Conservation (phyloP, 352 stramenopile genomes). For the Pythium grandisporangium region DNA sequence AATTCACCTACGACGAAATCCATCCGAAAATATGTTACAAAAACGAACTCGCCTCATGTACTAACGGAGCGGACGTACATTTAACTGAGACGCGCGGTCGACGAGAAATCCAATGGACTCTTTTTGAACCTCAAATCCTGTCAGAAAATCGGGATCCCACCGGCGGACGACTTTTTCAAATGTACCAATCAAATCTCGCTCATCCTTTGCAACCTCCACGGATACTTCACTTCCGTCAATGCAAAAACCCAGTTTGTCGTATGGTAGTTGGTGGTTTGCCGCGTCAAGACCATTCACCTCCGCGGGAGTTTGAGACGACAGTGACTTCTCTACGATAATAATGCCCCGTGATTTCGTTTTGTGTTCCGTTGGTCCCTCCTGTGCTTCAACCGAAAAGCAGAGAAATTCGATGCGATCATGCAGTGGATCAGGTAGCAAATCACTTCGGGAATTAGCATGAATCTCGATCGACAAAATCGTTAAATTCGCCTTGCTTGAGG, state of each 20-base stretch:
- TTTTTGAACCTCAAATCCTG: constrained; percentile 13
- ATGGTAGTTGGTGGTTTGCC: no score
- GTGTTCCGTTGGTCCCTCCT: constrained; percentile 44
- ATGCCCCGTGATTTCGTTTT: constrained; percentile 49
- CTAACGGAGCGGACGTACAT: constrained; percentile 6
- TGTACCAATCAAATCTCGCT: constrained; percentile 9
- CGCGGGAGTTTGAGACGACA: no score
- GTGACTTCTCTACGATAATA: constrained; percentile 37
- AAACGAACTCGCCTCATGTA: no score
- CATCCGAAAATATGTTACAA: not conserved
- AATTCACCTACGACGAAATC: constrained; percentile 6
- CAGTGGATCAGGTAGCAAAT: constrained; percentile 61
- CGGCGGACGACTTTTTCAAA: constrained; percentile 9
- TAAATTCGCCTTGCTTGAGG: constrained; percentile 57
- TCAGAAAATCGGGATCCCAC: constrained; percentile 18
- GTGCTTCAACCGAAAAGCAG: constrained; percentile 59
- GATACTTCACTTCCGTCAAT: constrained; percentile 8
- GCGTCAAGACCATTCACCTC: no score
- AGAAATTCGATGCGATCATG: constrained; percentile 53
- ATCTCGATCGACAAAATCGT: constrained; percentile 78
- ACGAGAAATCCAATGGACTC: constrained; percentile 10
- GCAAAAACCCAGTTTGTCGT: constrained; percentile 8
- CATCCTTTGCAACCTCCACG: constrained; percentile 17
- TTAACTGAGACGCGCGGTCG: constrained; percentile 13
- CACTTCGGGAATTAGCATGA: constrained; percentile 39